Evolutionary conservation across 495 filamentous ascomycete genomes (phyloP).

Genomic region (Xylaria longipes): DNA sequence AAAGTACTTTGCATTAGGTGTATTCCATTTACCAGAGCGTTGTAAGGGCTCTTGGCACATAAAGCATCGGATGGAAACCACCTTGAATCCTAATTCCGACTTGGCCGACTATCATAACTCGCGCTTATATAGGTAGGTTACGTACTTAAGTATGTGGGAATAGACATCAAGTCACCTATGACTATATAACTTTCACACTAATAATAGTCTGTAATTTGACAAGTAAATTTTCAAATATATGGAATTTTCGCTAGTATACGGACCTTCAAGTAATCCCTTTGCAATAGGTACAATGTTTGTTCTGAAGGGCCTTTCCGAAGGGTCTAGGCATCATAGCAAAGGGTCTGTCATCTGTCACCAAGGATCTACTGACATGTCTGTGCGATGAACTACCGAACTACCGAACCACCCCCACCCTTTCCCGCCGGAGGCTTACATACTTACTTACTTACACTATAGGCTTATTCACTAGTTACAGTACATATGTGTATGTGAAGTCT

Average conservation of each 20-base stretch:
- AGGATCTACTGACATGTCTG: neutral
- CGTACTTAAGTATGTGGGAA: neutral
- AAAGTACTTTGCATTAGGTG: conserved; percentile 3
- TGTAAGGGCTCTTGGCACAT: neutral
- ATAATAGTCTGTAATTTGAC: neutral
- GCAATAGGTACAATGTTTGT: neutral
- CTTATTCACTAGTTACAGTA: neutral
- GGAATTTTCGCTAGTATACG: too few relatives aligned
- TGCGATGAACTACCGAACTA: neutral
- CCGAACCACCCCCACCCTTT: neutral
- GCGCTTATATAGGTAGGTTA: neutral
- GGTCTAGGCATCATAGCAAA: neutral
- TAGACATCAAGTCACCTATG: neutral
- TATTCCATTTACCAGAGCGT: neutral
- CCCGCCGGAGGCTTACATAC: neutral
- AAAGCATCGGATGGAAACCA: neutral
- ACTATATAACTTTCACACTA: neutral
- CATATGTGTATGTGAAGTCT: neutral
- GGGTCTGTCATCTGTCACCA: neutral
- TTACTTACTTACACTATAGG: too few relatives aligned
- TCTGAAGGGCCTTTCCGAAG: neutral
- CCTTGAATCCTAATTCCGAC: neutral
- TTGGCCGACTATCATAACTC: neutral
- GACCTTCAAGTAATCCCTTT: neutral
- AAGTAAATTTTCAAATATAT: neutral